These are phyloP conservation scores for Epichloe glyceriae DNA, from an alignment of 2,329 filamentous ascomycete species.

Conservation along the genomic window DNA sequence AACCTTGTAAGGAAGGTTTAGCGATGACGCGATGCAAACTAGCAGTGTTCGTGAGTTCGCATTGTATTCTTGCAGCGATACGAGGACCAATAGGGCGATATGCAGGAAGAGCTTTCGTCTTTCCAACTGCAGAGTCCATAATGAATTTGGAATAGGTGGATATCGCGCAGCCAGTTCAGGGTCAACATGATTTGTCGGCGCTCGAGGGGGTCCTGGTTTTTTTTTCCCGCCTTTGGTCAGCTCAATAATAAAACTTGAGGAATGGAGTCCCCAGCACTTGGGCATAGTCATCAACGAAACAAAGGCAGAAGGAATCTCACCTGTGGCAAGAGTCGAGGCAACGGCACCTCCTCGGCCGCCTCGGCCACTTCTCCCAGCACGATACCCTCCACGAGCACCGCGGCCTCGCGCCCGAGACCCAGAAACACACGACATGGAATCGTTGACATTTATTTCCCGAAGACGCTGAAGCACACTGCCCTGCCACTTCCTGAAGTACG, in stretches of 20 bases:
- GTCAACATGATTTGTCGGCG: constrained; percentile 30
- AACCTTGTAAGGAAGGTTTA: constrained; percentile 52
- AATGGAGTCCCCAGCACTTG: background rate
- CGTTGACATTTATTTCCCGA: constrained; percentile 49
- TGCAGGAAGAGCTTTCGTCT: constrained; percentile 59
- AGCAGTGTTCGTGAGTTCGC: constrained; percentile 62
- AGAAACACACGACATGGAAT: constrained; percentile 15
- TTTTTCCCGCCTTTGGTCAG: constrained; percentile 2
- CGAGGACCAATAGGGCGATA: constrained; percentile 54
- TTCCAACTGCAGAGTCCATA: constrained; percentile 45
- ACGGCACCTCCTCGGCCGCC: constrained; percentile 11
- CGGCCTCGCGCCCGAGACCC: constrained; percentile 23
- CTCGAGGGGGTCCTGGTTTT: constrained; percentile 28
- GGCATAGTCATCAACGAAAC: background rate
- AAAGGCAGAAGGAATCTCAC: constrained; percentile 15
- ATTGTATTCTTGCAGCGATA: constrained; percentile 67
- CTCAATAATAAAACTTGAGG: background rate
- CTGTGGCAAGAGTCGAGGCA: constrained; percentile 20
- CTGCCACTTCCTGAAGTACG: constrained; percentile 73
- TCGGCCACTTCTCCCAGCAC: constrained; percentile 17
- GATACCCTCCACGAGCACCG: constrained; percentile 9
- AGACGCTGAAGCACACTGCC: constrained; percentile 55
- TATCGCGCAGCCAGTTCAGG: constrained; percentile 37
- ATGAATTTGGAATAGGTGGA: constrained; percentile 44
- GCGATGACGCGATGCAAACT: constrained; percentile 54